These are phyloP conservation scores for Acanthamoeba royreba DNA, from an alignment of 208 protist species.

Conservation along the genomic window DNA sequence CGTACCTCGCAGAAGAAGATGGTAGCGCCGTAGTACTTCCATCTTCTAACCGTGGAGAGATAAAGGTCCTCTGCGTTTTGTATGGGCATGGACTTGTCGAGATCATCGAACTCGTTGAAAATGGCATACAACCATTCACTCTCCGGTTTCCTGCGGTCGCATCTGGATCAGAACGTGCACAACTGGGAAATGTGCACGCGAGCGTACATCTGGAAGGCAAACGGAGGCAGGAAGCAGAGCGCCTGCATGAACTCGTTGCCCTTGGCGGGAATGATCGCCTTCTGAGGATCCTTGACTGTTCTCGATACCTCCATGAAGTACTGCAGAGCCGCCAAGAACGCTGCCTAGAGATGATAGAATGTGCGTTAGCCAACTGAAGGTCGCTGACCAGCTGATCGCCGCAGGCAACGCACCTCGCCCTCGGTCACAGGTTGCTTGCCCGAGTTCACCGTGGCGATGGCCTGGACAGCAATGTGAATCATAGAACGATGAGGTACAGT, in stretches of 20 bases:
- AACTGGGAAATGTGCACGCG: neutral
- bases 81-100: neutral
- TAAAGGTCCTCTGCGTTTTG: neutral
- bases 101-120: neutral
- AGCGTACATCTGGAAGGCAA: neutral
- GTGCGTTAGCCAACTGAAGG: too few relatives aligned
- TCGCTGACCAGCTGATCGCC: too few relatives aligned
- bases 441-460: neutral
- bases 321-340: neutral
- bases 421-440: constrained; percentile 19
- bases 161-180: neutral
- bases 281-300: neutral
- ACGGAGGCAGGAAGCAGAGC: neutral
- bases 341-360: neutral
- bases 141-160: neutral
- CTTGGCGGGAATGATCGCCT: neutral
- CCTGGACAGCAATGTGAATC: too few relatives aligned
- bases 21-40: neutral
- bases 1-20: constrained; percentile 9
- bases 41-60: neutral
- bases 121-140: neutral
- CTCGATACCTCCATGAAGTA: neutral
- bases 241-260: constrained; percentile 8
- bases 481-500: too few relatives aligned
- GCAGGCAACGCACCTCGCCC: neutral